Evolutionary conservation across 257 asterid species (phyloP).

Genomic region (Leptodermis oblonga): DNA sequence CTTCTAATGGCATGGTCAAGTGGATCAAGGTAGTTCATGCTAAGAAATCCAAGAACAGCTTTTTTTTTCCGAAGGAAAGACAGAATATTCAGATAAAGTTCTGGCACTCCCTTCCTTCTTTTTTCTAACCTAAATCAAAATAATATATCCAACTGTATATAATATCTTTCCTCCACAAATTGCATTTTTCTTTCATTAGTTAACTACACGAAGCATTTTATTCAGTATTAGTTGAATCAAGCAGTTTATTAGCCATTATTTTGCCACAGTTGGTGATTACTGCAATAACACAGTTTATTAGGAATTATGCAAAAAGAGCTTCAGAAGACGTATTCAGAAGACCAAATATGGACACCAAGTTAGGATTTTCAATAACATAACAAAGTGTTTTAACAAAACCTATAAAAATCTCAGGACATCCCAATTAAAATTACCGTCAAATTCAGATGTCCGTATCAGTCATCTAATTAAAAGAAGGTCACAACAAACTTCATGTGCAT

Average conservation of each 20-base stretch:
- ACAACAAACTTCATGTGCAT: background rate
- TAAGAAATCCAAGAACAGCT: background rate
- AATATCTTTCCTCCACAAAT: conserved; percentile 1
- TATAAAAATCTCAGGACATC: background rate
- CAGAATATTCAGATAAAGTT: background rate
- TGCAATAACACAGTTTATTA: background rate
- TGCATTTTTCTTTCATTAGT: background rate
- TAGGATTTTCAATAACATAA: background rate
- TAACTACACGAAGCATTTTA: background rate
- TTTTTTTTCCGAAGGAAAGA: background rate
- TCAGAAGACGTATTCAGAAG: background rate
- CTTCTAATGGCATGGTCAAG: too few relatives aligned
- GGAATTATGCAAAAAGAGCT: background rate
- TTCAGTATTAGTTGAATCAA: background rate
- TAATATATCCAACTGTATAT: background rate
- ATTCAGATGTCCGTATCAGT: background rate
- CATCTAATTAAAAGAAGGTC: background rate
- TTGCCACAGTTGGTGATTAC: background rate
- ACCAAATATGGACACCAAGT: background rate
- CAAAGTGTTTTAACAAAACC: background rate
- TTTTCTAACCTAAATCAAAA: background rate
- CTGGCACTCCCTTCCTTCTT: background rate
- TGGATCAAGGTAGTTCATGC: background rate
- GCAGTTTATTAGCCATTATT: background rate
- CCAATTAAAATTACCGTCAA: background rate